Evolutionary conservation across 208 protist species (phyloP).

Genomic region (Tritrichomonas musculus): DNA sequence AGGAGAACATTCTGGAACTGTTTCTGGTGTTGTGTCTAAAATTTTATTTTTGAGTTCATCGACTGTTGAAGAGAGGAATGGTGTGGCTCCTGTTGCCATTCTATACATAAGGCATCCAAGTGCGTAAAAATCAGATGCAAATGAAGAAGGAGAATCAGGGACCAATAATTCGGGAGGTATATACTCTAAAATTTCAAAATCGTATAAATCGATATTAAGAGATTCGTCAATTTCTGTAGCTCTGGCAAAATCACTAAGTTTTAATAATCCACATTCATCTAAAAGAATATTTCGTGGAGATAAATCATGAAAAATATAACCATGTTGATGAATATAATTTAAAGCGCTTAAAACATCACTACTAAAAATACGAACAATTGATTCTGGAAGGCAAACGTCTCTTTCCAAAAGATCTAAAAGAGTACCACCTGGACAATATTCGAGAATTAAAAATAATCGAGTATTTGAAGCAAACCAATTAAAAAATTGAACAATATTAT

Average conservation of each 20-base stretch:
- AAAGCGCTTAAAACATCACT: neutral
- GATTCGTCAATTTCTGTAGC: neutral
- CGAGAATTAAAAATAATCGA: neutral
- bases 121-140: constrained; percentile 4
- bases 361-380: neutral
- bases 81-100: neutral
- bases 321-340: neutral
- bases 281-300: neutral
- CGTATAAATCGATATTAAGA: neutral
- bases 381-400: constrained; percentile 11
- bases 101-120: neutral
- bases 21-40: neutral
- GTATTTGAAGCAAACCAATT: neutral
- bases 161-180: neutral
- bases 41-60: neutral
- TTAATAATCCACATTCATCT: neutral
- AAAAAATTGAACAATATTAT: neutral
- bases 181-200: neutral
- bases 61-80: neutral
- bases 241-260: neutral
- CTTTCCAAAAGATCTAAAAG: neutral
- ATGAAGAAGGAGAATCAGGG: neutral
- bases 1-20: neutral
- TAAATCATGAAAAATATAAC: neutral
- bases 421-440: constrained; percentile 31